A percentile compares a stretch with the other conserved stretches of the same genome.
These are phyloP conservation scores for Dactylellina sp. DNA, from an alignment of 2,329 filamentous ascomycete genomes.

Conservation along the genomic window DNA sequence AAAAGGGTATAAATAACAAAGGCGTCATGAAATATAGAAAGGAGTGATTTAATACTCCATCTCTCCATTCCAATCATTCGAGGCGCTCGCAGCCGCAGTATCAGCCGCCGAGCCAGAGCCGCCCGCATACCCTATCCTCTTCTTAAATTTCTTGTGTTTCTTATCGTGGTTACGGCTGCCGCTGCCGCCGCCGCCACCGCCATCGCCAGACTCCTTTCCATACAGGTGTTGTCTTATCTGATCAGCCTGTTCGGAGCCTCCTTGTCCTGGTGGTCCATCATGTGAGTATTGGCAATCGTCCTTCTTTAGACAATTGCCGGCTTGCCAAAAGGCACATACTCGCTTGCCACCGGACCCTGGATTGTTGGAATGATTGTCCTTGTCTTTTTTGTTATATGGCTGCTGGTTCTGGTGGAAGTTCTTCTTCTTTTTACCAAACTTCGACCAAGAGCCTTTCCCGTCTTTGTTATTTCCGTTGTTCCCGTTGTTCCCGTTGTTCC, in stretches of 20 bases:
- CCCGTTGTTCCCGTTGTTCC: slow-evolving; percentile 11
- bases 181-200: slow-evolving; percentile 6
- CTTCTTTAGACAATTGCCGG: slow-evolving; percentile 48
- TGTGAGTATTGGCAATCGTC: slow-evolving; percentile 56
- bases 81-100: slow-evolving; percentile 54
- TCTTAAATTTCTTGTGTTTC: slow-evolving; percentile 55
- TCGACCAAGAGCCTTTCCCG: slow-evolving; percentile 52
- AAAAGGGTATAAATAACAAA: background rate
- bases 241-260: slow-evolving; percentile 51
- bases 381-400: slow-evolving; percentile 48
- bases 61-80: slow-evolving; percentile 56
- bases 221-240: slow-evolving; percentile 54
- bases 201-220: slow-evolving; percentile 38
- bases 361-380: slow-evolving; percentile 22
- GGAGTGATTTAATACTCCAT: slow-evolving; percentile 47
- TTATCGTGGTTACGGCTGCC: slow-evolving; percentile 30
- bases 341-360: slow-evolving; percentile 30
- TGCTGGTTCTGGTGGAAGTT: slow-evolving; percentile 46
- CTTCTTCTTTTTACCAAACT: slow-evolving; percentile 56
- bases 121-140: slow-evolving; percentile 32
- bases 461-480: slow-evolving; percentile 32
- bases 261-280: slow-evolving; percentile 51
- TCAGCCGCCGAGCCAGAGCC: slow-evolving; percentile 53
- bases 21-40: background rate
- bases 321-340: slow-evolving; percentile 55